Percentiles rank a stretch among this genome's conserved stretches.
These are phyloP conservation scores for Colletotrichum godetiae DNA, from an alignment of 2,329 filamentous ascomycete species.

Conservation along the genomic window DNA sequence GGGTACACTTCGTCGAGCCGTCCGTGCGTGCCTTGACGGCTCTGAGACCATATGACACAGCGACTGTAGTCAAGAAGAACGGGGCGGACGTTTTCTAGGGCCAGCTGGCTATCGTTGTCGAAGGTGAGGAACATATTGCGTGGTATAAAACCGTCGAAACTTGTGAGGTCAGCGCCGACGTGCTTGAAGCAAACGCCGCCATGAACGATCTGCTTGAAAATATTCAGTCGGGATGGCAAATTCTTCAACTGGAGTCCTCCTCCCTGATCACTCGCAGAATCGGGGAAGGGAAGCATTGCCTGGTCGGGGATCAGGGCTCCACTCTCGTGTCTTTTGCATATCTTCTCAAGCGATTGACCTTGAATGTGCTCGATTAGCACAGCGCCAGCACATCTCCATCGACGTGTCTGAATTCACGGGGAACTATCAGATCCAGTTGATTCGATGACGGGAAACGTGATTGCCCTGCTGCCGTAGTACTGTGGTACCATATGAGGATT, in stretches of 20 bases:
- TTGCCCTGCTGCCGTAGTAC: neutral
- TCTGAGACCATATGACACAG: neutral
- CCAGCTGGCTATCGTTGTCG: neutral
- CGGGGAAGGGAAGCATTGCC: neutral
- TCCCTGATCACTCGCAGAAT: neutral
- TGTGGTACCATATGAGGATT: neutral
- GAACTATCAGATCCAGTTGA: neutral
- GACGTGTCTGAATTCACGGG: neutral
- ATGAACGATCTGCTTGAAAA: neutral
- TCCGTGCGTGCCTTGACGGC: neutral
- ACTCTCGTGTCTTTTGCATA: neutral
- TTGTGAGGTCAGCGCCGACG: neutral
- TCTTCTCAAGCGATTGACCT: neutral
- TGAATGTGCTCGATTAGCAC: constrained; percentile 2
- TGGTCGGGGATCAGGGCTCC: neutral
- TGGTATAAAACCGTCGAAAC: too few species aligned
- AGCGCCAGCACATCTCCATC: neutral
- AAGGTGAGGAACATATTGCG: neutral
- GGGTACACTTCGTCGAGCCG: neutral
- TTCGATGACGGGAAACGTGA: neutral
- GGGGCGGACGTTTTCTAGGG: neutral
- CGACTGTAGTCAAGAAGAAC: neutral
- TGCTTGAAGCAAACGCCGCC: neutral
- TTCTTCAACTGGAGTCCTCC: neutral
- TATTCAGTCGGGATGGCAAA: neutral